Percentiles rank a stretch among this genome's conserved stretches.
Conservation (phyloP, 2,329 filamentous ascomycete genomes). For the Ophiocordyceps sinensis region DNA sequence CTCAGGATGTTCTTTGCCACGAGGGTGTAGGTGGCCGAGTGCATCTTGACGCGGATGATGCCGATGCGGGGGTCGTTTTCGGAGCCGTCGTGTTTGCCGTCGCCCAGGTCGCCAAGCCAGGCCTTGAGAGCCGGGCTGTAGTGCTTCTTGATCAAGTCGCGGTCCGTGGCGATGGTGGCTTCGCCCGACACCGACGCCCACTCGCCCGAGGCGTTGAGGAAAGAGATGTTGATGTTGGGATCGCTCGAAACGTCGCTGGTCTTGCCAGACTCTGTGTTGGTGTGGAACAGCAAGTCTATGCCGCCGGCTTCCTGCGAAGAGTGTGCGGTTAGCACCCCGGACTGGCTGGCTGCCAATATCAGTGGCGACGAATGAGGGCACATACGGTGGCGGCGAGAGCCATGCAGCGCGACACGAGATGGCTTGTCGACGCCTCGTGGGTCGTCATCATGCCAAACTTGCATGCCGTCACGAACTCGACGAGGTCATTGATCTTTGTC, state of each 20-base stretch:
- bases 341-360: not conserved
- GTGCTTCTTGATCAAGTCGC: slow-evolving; percentile 53
- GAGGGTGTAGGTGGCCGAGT: slow-evolving; percentile 59
- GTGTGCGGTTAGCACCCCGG: not conserved
- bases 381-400: slow-evolving; percentile 63
- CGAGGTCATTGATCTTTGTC: slow-evolving; percentile 63
- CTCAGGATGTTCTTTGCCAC: slow-evolving; percentile 47
- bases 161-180: slow-evolving; percentile 55
- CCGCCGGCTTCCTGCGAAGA: slow-evolving; percentile 53
- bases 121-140: slow-evolving; percentile 63
- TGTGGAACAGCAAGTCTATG: slow-evolving; percentile 77
- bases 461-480: slow-evolving; percentile 52
- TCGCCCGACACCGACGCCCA: slow-evolving; percentile 79
- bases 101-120: slow-evolving; percentile 75
- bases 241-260: slow-evolving; percentile 64
- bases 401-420: slow-evolving; percentile 74
- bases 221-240: slow-evolving; percentile 65
- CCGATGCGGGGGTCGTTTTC: slow-evolving; percentile 71
- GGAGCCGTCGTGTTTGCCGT: slow-evolving; percentile 70
- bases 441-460: slow-evolving; percentile 92
- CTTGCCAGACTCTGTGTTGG: slow-evolving; percentile 82
- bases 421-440: slow-evolving; percentile 45
- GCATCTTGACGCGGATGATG: slow-evolving; percentile 61
- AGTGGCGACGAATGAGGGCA: not conserved
- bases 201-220: slow-evolving; percentile 61